Percentiles rank a stretch among this genome's conserved stretches.
phyloP scores from a whole-genome alignment of 1,284 basidiomycete genomes.

The Austropuccinia psidii region DNA sequence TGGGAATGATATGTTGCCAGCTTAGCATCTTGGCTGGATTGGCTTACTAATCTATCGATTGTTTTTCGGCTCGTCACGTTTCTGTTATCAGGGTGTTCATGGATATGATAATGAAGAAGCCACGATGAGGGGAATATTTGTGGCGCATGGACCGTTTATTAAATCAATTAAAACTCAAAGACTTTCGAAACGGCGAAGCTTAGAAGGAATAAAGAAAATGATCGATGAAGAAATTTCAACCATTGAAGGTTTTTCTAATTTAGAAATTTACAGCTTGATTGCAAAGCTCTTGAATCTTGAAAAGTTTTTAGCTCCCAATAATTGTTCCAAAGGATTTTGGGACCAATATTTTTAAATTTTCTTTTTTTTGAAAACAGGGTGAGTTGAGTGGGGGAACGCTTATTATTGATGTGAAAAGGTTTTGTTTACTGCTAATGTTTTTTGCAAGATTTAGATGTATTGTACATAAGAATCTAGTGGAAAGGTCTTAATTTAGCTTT shows the following conservation, averaged over 20 bases:
- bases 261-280: slow-evolving; percentile 28
- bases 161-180: neutral
- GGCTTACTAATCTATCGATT: neutral
- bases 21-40: neutral
- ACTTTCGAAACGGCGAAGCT: neutral
- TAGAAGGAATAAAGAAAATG: neutral
- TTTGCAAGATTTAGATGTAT: too few relatives aligned
- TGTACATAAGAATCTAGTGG: too few relatives aligned
- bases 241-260: slow-evolving; percentile 15
- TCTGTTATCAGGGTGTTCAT: slow-evolving; percentile 15
- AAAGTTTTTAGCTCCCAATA: neutral
- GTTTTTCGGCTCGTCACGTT: neutral
- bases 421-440: too few relatives aligned
- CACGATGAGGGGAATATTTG: slow-evolving; percentile 21
- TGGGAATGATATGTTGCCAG: neutral
- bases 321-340: slow-evolving; percentile 26
- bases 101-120: slow-evolving; percentile 32
- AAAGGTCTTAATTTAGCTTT: too few relatives aligned
- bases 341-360: slow-evolving; percentile 6
- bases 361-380: neutral
- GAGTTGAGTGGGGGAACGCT: too few relatives aligned
- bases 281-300: slow-evolving; percentile 11
- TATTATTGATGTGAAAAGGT: too few relatives aligned
- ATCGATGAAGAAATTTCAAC: neutral
- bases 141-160: slow-evolving; percentile 16